Evolutionary conservation across 106 monocot species (phyloP), one percentile per base, ranked within the genome.

Genomic region (Allium fistulosum): DNA sequence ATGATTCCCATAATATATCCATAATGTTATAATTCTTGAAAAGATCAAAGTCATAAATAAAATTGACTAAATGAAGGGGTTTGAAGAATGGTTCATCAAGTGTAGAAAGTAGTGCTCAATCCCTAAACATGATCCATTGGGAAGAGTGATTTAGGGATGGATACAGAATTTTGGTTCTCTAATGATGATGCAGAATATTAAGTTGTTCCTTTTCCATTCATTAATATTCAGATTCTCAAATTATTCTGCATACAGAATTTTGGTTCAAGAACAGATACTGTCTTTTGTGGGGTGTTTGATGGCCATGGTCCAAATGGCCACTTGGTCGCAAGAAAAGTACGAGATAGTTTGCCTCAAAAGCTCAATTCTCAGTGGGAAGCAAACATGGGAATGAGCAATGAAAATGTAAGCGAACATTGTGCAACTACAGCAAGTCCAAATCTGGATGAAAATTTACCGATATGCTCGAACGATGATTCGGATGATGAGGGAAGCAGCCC

Each of bases 231-330:
- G 4, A 66, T 55, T 22, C 51, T 22, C 51, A 51, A 22, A 10
- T 55, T 60, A 37, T 67, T 63, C 26, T 55, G 8, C 22, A 14
- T 83, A 50, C 81, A 92, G 92, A 88, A 88, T 57, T 92, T 92
- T 59, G 77, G 81, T 76, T 76, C 85, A 22, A 76, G 79, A 65
- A 61, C 63, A 49, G 90, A 79, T 67, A 81, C 87, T 7, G 66
- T 80, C 27, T 90, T 95, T 16, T 95, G 94, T 74, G 94, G 90
- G n/a, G 85, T 95, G 27, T 95, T 95, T 74, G 94, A 95, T 80
- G 94, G 94, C 15, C 94, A 95, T 72, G 94, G 94, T 18, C 90
- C 94, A 53, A 77, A 62, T 65, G 94, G 94, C 26, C 94, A 95
- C 75, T 68, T 90, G 81, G 94, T 95, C 26, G 82, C 94, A 48